Base-by-base conservation (phyloP, 1,284 basidiomycete genomes). In the Malassezia sp. region DNA sequence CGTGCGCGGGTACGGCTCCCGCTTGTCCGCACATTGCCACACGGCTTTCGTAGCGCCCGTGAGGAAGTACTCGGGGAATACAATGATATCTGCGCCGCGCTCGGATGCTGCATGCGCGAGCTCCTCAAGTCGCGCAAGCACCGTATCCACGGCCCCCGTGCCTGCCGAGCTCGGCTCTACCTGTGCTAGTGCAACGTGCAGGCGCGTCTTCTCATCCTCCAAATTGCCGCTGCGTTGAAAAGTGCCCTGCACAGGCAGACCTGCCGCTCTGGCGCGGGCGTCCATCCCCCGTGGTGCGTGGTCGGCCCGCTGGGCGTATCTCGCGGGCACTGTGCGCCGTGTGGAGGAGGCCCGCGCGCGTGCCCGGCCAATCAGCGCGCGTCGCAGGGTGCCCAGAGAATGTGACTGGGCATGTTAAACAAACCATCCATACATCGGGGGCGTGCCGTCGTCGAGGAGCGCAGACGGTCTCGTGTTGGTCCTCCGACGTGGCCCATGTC, bases 11-110 rank as follows among this genome's bases (percentile, higher is more conserved):
- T 32, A 10, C 45, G 54, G 35, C 42, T 45, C 1, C 35, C 46
- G 33, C 41, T 38, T 30, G 8, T 44, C 21, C 22, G 54, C 55
- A 5, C 28, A 17, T 9, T 45, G 23, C 62, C 61, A 64, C 9
- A 45, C 39, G 10, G 57, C 63, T 39, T 62, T 57, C 10, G 54
- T 57, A 4, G 64, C 59, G 5, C 64, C 64, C 2, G 56, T 61
- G 7, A 68, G 35, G 49, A 65, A 69, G 52, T 66, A 69, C 48
- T 69, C 66, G 7, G 66, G 66, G 17, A 69, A 60, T 1, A 65
- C 57, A 27, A 69, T 49, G 2, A 69, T 55, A 27, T 65, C 62
- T 2, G 59, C 59, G 15, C 59, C 59, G 11, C 27, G 30, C n/a
- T 10, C 32, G 2, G 30, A 29, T 14, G 48, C 48, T n/a, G 29